Percentiles rank a stretch among this genome's conserved stretches.
These are phyloP conservation scores for Sphagnum tenellum DNA, from an alignment of 225 moss, liverwort and hornwort species.

Conservation along the genomic window DNA sequence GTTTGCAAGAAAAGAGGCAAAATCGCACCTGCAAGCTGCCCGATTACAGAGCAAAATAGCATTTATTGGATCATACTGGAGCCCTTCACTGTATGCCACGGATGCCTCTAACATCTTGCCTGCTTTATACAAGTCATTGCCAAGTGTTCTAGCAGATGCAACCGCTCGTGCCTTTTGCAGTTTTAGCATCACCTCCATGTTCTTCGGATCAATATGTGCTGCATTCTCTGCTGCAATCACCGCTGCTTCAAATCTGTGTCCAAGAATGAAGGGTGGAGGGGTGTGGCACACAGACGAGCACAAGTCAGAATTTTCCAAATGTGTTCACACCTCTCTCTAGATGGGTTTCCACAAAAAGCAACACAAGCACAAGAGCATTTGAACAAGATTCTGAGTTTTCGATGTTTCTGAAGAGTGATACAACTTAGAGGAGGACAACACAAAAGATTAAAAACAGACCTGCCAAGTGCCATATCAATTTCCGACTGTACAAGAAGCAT, in stretches of 20 bases:
- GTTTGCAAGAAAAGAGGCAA: too few species aligned
- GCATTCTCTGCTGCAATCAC: slow-evolving; percentile 80
- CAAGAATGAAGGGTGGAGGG: too few species aligned
- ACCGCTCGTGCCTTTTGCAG: slow-evolving; percentile 70
- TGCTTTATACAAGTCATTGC: slow-evolving; percentile 79
- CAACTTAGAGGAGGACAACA: too few species aligned
- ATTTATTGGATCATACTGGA: slow-evolving; percentile 61
- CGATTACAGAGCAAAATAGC: slow-evolving; percentile 81
- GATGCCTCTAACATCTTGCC: slow-evolving; percentile 70
- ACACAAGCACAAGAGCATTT: too few species aligned
- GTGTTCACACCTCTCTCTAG: too few species aligned
- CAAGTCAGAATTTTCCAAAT: too few species aligned
- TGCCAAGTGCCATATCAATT: slow-evolving; percentile 89
- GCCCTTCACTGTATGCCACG: slow-evolving; percentile 80
- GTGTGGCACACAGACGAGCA: too few species aligned
- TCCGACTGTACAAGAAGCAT: slow-evolving; percentile 84
- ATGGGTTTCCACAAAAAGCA: too few species aligned
- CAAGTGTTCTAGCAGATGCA: slow-evolving; percentile 55
- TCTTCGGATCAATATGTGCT: slow-evolving; percentile 60
- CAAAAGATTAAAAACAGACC: slow-evolving; percentile 2
- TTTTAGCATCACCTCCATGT: slow-evolving; percentile 36
- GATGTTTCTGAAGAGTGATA: too few species aligned
- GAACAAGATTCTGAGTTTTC: too few species aligned
- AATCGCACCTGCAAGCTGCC: slow-evolving; percentile 66
- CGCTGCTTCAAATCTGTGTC: slow-evolving; percentile 75